These are phyloP conservation scores for Yarrowia sp. DNA, from an alignment of 805 yeast species.

Conservation along the genomic window DNA sequence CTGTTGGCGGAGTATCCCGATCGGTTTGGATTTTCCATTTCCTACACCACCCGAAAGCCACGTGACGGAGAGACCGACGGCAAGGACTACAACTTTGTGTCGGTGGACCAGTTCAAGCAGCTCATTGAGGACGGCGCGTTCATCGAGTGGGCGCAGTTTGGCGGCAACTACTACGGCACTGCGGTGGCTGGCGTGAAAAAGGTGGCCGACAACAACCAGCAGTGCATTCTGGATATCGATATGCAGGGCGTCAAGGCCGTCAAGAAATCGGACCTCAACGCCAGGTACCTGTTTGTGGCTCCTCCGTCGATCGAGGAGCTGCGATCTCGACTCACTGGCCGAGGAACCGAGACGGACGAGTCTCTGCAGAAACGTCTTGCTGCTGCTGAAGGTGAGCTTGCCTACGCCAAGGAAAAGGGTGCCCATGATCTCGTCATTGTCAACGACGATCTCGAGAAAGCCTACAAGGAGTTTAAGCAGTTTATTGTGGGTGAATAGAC, in stretches of 20 bases:
- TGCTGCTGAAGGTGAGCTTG: conserved; percentile 90
- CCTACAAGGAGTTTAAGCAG: conserved; percentile 79
- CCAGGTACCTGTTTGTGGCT: conserved; percentile 83
- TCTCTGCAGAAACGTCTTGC: conserved; percentile 80
- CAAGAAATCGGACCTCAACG: conserved; percentile 79
- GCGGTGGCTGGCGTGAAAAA: conserved; percentile 83
- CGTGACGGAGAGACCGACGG: conserved; percentile 92
- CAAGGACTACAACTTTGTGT: conserved; percentile 83
- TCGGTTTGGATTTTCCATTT: conserved; percentile 90
- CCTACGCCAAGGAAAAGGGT: conserved; percentile 79
- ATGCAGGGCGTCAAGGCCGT: conserved; percentile 98
- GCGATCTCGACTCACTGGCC: conserved; percentile 73
- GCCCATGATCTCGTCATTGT: conserved; percentile 90
- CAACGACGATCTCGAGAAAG: conserved; percentile 89
- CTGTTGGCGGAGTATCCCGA: conserved; percentile 89
- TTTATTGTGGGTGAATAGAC: conserved; percentile 51
- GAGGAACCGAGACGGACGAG: conserved; percentile 96
- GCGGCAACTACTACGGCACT: conserved; percentile 98
- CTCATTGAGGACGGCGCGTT: conserved; percentile 78
- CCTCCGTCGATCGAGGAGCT: conserved; percentile 91
- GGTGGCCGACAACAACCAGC: conserved; percentile 63
- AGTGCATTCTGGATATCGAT: conserved; percentile 94
- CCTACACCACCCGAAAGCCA: conserved; percentile 91
- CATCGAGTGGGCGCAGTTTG: conserved; percentile 97
- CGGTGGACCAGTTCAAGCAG: conserved; percentile 78